Evolutionary conservation across 2,329 filamentous ascomycete species (phyloP), one percentile per base, ranked within the genome.

Genomic region (Pestalotiopsis sp.): DNA sequence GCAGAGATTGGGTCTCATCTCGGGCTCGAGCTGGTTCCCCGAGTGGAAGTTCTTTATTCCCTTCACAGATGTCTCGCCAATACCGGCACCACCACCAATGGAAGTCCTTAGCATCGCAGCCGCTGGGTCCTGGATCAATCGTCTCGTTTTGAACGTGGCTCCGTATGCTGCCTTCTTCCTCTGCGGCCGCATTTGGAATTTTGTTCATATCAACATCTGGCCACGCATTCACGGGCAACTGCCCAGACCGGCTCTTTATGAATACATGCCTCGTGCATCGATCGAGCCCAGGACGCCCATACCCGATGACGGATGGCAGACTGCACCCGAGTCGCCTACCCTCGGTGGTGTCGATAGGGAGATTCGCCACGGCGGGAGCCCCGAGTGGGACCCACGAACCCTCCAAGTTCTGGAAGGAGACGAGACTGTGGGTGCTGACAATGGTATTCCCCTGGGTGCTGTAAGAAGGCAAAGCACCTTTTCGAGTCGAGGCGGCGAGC

Each of bases 11-110:
- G 84, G 84, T 6, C 76, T 90, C 14, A 77, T 85, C 58, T 77
- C 85, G 0, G 75, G 78, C 13, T 79, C 72, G 13, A 78, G 77
- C 7, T 78, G 76, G 76, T 76, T 89, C 2, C 87, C 88, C 0
- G 76, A 74, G 7, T 78, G 79, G 49, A 79, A 76, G 4, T 90
- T 85, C 74, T 89, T 89, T 71, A 73, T 90, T 20, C 87, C 88
- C 0, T 89, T 88, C 62, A 84, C 85, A 13, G 73, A 78, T 7
- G 77, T 81, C 13, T 89, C 87, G 0, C 86, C 86, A 0, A 84
- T 88, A 36, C 75, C 79, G 1, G 76, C 84, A 0, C 86, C 86
- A 2, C 82, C 84, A 2, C 76, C 81, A 0, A 80, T 81, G 0
- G 70, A 77, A 3, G 79, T 81, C 2, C 74, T 86, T 20, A 81